Evolutionary conservation across 2,329 filamentous ascomycete species (phyloP), one percentile per base, ranked within the genome.

Genomic region (Cladorrhinum sp.): DNA sequence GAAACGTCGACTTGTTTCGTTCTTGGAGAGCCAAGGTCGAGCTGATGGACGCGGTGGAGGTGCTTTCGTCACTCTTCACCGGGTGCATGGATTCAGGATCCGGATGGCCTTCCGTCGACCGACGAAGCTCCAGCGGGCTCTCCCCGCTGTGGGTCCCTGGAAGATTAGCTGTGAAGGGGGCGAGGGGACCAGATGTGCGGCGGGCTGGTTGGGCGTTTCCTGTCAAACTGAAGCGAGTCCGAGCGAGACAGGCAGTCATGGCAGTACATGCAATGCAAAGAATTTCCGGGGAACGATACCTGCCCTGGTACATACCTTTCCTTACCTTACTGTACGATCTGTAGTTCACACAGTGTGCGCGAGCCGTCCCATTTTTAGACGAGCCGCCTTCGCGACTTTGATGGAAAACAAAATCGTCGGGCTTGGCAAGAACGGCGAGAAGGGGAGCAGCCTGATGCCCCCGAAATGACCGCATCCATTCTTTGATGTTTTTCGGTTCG

Each of bases 401-500:
- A n/a, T 10, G 16, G 6, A n/a, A 12, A 42, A 42, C 36, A 42
- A 42, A 42, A 42, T n/a, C 36, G 36, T 42, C 36, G 36, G 36
- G 36, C 36, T 42, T 42, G 36, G 36, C 36, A 42, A n/a, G n/a
- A 42, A 42, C 10, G 36, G 36, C 16, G 36, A 42, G 36, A 20
- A 18, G 42, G 16, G 16, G 42, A 21, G n/a, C n/a, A 2, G 36
- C 2, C 8, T 5, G 6, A 12, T 21, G 16, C 42, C 42, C 12
- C 16, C 55, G 62, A 65, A 65, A 65, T 67, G 63, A 66, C 46
- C 58, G 62, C 61, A 57, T 50, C 65, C 63, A 52, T 58, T 60
- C 48, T 28, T 56, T 46, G 46, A 50, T 59, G 58, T 42, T 36
- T 49, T 56, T 55, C 62, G 62, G 60, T 62, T 55, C 62, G 62